phyloP scores from a whole-genome alignment of 352 stramenopile genomes.

The Pythium grandisporangium region DNA sequence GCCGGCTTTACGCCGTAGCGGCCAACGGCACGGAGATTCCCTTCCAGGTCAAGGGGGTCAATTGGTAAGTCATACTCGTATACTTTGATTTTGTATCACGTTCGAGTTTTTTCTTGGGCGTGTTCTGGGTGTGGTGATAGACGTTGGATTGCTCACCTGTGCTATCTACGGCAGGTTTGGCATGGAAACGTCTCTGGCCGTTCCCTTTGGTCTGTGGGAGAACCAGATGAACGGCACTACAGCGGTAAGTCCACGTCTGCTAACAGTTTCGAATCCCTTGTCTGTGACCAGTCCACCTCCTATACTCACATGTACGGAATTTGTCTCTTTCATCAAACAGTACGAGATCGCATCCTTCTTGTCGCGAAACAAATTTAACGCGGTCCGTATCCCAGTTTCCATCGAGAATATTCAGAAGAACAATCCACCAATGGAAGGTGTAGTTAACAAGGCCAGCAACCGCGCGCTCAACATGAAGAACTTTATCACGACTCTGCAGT shows the following conservation, averaged over 20 bases:
- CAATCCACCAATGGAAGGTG: conserved; percentile 32
- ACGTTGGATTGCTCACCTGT: too few relatives aligned
- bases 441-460: conserved; percentile 69
- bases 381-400: conserved; percentile 54
- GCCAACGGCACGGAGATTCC: conserved; percentile 59
- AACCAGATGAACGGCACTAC: conserved; percentile 68
- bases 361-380: conserved; percentile 79
- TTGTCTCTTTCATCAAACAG: too few relatives aligned
- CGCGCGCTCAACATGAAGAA: conserved; percentile 59
- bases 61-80: conserved; percentile 42
- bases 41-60: conserved; percentile 67
- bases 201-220: conserved; percentile 70
- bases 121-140: too few relatives aligned
- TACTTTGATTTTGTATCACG: too few relatives aligned
- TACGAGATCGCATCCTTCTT: conserved; percentile 74
- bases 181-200: conserved; percentile 60
- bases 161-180: conserved; percentile 42
- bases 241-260: conserved; percentile 29
- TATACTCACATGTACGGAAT: too few relatives aligned
- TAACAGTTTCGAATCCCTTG: too few relatives aligned
- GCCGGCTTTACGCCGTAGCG: conserved; percentile 39
- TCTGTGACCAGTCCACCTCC: too few relatives aligned
- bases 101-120: too few relatives aligned
- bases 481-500: conserved; percentile 67
- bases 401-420: conserved; percentile 66